These are phyloP conservation scores for Dactylonectria estremocensis DNA, from an alignment of 2,329 filamentous ascomycete species.

Conservation along the genomic window DNA sequence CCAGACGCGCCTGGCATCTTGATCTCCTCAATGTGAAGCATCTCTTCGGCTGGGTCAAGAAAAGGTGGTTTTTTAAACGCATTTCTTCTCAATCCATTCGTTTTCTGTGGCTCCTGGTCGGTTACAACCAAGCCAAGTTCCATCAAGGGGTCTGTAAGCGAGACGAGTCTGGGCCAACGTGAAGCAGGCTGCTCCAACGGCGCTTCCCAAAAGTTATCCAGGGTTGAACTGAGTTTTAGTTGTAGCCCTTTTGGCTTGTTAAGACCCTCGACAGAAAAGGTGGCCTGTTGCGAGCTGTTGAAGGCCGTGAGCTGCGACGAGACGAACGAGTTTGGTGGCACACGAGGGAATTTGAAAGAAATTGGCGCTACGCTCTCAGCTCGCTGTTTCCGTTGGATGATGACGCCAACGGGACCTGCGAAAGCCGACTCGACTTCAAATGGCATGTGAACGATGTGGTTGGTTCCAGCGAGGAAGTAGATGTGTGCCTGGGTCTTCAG, in stretches of 20 bases:
- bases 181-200: slow-evolving; percentile 68
- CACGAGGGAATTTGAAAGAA: slow-evolving; percentile 71
- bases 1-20: slow-evolving; percentile 66
- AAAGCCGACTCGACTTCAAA: slow-evolving; percentile 94
- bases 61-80: slow-evolving; percentile 64
- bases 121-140: slow-evolving; percentile 88
- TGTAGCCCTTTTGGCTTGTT: slow-evolving; percentile 70
- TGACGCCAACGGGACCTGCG: slow-evolving; percentile 84
- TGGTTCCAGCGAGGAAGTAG: slow-evolving; percentile 90
- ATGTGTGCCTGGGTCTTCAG: slow-evolving; percentile 94
- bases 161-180: slow-evolving; percentile 83
- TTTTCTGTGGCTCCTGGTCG: slow-evolving; percentile 60
- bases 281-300: slow-evolving; percentile 65
- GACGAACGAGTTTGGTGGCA: slow-evolving; percentile 87
- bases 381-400: slow-evolving; percentile 85
- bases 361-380: slow-evolving; percentile 65
- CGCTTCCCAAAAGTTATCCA: slow-evolving; percentile 72
- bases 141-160: slow-evolving; percentile 86
- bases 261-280: slow-evolving; percentile 71
- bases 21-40: slow-evolving; percentile 84
- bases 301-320: slow-evolving; percentile 75
- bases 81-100: slow-evolving; percentile 50
- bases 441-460: slow-evolving; percentile 91
- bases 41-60: slow-evolving; percentile 83
- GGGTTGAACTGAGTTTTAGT: slow-evolving; percentile 66